Percentiles rank a stretch among this genome's conserved stretches.
Evolutionary conservation across 164 flowering plant genomes (phyloP).

Genomic region (Pachysandra terminalis): DNA sequence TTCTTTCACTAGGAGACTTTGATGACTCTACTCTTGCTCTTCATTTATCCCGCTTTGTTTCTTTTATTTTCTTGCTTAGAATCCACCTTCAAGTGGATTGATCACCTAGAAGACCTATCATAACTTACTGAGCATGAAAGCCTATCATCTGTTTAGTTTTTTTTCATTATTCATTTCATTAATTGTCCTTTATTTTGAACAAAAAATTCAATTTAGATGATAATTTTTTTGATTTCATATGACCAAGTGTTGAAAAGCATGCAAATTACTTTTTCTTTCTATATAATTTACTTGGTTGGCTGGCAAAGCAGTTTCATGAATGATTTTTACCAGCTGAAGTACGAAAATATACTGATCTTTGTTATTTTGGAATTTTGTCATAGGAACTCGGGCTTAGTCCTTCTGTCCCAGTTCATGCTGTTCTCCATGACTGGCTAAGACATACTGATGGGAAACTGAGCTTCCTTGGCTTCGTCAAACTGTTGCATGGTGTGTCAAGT

Average conservation of each 20-base stretch:
- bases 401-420: slow-evolving; percentile 80
- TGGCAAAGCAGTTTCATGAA: no score
- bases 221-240: not conserved
- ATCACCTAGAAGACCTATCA: no score
- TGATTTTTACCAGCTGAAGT: not conserved
- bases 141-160: not conserved
- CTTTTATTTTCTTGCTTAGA: no score
- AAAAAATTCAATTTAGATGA: not conserved
- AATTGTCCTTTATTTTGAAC: not conserved
- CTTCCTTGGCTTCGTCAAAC: slow-evolving; percentile 86
- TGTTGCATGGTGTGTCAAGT: slow-evolving; percentile 78
- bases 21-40: no score
- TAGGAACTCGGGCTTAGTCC: slow-evolving; percentile 95
- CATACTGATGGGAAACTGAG: slow-evolving; percentile 94
- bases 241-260: not conserved
- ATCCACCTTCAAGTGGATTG: no score
- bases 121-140: not conserved
- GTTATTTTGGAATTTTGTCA: slow-evolving; percentile 3
- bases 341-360: not conserved
- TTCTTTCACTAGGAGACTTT: no score
- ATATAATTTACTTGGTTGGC: not conserved
- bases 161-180: not conserved
- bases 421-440: slow-evolving; percentile 88
- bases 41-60: no score
- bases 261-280: not conserved